Evolutionary conservation across 1,284 basidiomycete species (phyloP).

Genomic region (Trametes polyzona): DNA sequence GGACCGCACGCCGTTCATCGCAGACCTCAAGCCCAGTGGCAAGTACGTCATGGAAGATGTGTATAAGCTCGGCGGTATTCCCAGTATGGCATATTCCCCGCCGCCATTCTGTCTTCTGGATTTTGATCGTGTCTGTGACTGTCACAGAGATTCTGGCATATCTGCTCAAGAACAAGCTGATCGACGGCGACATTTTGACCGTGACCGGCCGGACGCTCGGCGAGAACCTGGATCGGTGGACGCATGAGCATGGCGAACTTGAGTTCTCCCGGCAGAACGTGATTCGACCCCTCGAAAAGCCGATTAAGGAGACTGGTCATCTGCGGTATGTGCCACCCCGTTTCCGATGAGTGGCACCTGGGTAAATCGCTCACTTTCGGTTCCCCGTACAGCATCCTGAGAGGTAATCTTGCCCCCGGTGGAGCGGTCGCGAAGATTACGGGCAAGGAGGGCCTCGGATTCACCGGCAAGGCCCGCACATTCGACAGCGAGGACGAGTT

Average conservation of each 20-base stretch:
- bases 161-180: conserved; percentile 79
- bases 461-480: conserved; percentile 82
- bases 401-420: conserved; percentile 89
- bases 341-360: background rate
- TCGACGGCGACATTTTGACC: conserved; percentile 86
- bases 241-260: conserved; percentile 76
- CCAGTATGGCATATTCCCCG: conserved; percentile 57
- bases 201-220: conserved; percentile 87
- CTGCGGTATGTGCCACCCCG: conserved; percentile 64
- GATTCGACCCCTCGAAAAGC: conserved; percentile 81
- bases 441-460: conserved; percentile 88
- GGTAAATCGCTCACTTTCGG: conserved; percentile 5
- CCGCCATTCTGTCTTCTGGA: background rate
- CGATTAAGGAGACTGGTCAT: conserved; percentile 90
- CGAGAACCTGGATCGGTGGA: conserved; percentile 89
- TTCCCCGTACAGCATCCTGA: conserved; percentile 59
- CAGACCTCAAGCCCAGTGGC: conserved; percentile 89
- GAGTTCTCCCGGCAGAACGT: conserved; percentile 74
- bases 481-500: conserved; percentile 88
- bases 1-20: conserved; percentile 85
- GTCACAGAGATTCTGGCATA: conserved; percentile 78
- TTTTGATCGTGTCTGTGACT: conserved; percentile 7
- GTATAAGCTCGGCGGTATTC: conserved; percentile 87
- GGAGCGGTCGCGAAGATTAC: conserved; percentile 96
- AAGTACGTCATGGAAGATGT: conserved; percentile 93